Conservation (phyloP, 495 filamentous ascomycete genomes). For the Penicillium verhagenii region DNA sequence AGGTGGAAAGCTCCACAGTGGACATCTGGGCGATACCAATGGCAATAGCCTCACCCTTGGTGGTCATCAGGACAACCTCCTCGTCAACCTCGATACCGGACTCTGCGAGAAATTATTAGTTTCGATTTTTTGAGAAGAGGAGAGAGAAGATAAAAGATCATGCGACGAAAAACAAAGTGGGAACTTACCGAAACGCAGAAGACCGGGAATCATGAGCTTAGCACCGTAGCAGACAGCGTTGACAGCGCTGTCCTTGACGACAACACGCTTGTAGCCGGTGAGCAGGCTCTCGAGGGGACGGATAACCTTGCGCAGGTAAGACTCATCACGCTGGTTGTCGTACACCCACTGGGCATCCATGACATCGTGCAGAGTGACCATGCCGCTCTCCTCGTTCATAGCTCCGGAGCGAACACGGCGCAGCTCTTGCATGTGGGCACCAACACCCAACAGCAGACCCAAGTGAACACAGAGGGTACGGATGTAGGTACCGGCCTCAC, state of each 20-base stretch:
- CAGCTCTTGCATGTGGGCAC: conserved; percentile 98
- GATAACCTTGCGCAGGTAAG: conserved; percentile 83
- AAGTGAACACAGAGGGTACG: conserved; percentile 96
- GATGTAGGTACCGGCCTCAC: conserved; percentile 98
- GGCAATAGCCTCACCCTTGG: conserved; percentile 97
- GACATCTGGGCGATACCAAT: conserved; percentile 95
- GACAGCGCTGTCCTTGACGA: conserved; percentile 95
- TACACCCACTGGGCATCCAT: conserved; percentile 91
- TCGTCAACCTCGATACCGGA: conserved; percentile 82
- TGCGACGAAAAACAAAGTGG: too few relatives aligned
- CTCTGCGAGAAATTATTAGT: conserved; percentile 53
- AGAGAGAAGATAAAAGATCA: conserved; percentile 4
- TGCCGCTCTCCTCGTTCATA: conserved; percentile 82
- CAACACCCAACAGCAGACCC: conserved; percentile 87
- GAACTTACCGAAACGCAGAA: conserved; percentile 76
- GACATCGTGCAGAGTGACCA: conserved; percentile 95
- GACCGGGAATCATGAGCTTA: conserved; percentile 95
- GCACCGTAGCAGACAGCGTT: conserved; percentile 98
- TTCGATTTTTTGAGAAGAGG: neutral
- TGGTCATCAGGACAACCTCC: conserved; percentile 95
- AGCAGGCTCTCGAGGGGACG: conserved; percentile 87
- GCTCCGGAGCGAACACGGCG: conserved; percentile 90
- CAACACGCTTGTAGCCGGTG: conserved; percentile 87
- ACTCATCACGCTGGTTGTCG: conserved; percentile 89
- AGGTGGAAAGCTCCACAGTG: conserved; percentile 84